A percentile compares a stretch with the other conserved stretches of the same genome.
phyloP scores from a whole-genome alignment of 352 stramenopile species.

The Pythium pyrilobum region DNA sequence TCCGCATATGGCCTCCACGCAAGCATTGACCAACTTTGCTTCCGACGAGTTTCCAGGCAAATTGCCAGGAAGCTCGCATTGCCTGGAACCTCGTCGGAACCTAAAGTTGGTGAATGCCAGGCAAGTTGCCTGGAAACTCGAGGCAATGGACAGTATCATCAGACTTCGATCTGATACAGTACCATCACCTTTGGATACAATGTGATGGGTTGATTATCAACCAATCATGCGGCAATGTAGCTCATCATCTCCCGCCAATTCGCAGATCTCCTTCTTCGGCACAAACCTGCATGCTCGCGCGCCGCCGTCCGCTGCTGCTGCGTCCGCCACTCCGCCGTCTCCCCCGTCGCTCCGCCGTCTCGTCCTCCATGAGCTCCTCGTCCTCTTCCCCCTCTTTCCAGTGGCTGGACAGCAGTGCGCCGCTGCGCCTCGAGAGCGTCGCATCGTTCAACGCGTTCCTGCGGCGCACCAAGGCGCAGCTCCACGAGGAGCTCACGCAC shows the following conservation, averaged over 20 bases:
- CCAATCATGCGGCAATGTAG: slow-evolving; percentile 4
- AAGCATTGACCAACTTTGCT: no score
- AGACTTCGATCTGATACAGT: not conserved
- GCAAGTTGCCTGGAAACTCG: no score
- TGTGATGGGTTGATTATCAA: not conserved
- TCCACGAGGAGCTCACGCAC: not conserved
- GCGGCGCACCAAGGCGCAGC: not conserved
- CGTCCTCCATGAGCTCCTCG: slow-evolving; percentile 13
- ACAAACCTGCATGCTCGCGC: not conserved
- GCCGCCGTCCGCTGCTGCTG: not conserved
- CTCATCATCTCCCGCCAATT: not conserved
- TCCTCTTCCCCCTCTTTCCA: slow-evolving; percentile 10
- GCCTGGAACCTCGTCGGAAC: no score
- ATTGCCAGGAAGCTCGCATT: no score
- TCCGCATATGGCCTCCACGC: no score
- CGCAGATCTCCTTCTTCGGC: not conserved
- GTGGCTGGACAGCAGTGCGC: slow-evolving; percentile 10
- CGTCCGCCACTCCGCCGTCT: not conserved
- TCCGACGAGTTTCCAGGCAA: no score
- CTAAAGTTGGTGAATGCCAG: no score
- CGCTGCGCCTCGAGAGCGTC: slow-evolving; percentile 15
- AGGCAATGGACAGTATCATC: not conserved
- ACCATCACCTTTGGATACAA: not conserved
- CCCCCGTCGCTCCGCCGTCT: not conserved
- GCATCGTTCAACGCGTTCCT: slow-evolving; percentile 17